phyloP scores from a whole-genome alignment of 2,329 filamentous ascomycete genomes.

The Allantophomopsis cytisporea region DNA sequence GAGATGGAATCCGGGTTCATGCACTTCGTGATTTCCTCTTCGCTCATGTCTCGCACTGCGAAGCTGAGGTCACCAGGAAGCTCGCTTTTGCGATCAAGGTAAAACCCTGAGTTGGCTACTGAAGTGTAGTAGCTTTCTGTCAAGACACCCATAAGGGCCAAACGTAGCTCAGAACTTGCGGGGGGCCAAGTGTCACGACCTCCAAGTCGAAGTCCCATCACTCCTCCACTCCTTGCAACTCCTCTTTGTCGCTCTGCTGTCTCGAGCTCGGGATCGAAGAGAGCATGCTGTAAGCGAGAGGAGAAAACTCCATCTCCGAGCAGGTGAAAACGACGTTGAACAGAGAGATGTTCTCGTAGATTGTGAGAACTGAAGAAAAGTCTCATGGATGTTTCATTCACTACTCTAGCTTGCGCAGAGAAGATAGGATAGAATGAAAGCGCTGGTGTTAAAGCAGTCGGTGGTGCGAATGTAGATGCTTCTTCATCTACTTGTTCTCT shows the following conservation, averaged over 20 bases:
- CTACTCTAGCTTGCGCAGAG: constrained; percentile 57
- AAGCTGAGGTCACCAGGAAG: constrained; percentile 68
- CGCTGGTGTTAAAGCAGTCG: constrained; percentile 38
- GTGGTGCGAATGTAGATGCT: constrained; percentile 14
- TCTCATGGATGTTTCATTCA: constrained; percentile 65
- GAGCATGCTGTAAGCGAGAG: constrained; percentile 62
- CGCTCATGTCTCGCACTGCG: constrained; percentile 66
- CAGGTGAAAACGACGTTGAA: constrained; percentile 73
- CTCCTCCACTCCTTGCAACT: constrained; percentile 51
- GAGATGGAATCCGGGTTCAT: constrained; percentile 73
- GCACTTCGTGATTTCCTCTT: constrained; percentile 69
- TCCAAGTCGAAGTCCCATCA: constrained; percentile 76
- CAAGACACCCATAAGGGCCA: constrained; percentile 77
- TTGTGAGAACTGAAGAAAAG: constrained; percentile 65
- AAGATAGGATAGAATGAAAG: constrained; percentile 68
- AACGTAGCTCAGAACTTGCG: constrained; percentile 80
- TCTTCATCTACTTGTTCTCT: constrained; percentile 2
- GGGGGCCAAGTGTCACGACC: constrained; percentile 80
- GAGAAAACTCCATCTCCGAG: constrained; percentile 77
- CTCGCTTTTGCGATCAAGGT: constrained; percentile 17
- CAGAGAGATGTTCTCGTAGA: constrained; percentile 54
- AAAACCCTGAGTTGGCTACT: constrained; percentile 15
- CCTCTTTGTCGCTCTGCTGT: constrained; percentile 64
- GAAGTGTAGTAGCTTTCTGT: constrained; percentile 51
- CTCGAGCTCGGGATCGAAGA: constrained; percentile 75